A percentile compares a stretch with the other conserved stretches of the same genome.
Evolutionary conservation across 2,329 filamentous ascomycete genomes (phyloP).

Genomic region (Daldinia sp.): DNA sequence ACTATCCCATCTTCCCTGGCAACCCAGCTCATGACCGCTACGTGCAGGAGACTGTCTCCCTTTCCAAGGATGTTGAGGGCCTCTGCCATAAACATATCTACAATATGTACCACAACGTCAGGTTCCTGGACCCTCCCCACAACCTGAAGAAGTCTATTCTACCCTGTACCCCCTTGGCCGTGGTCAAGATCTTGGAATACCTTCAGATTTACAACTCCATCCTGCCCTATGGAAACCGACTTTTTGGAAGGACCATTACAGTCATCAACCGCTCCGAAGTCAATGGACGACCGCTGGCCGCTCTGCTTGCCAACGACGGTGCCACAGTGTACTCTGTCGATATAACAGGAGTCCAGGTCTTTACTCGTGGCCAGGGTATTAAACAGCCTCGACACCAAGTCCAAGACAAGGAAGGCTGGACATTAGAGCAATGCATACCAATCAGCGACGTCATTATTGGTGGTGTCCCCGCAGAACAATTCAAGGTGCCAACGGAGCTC

Average conservation of each 20-base stretch:
- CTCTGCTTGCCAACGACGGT: slow-evolving; percentile 93
- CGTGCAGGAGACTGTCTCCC: slow-evolving; percentile 90
- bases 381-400: slow-evolving; percentile 88
- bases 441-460: slow-evolving; percentile 94
- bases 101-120: slow-evolving; percentile 99
- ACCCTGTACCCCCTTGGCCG: slow-evolving; percentile 93
- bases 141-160: slow-evolving; percentile 89
- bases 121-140: slow-evolving; percentile 82
- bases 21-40: slow-evolving; percentile 91
- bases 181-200: slow-evolving; percentile 97
- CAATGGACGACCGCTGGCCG: slow-evolving; percentile 90
- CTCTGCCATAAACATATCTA: slow-evolving; percentile 93
- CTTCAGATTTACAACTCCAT: slow-evolving; percentile 97
- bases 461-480: slow-evolving; percentile 86
- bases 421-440: slow-evolving; percentile 80
- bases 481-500: slow-evolving; percentile 86
- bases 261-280: slow-evolving; percentile 97
- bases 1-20: slow-evolving; percentile 91
- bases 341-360: slow-evolving; percentile 88
- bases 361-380: slow-evolving; percentile 88
- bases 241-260: slow-evolving; percentile 93
- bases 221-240: slow-evolving; percentile 87
- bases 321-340: slow-evolving; percentile 96
- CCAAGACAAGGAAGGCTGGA: slow-evolving; percentile 81
- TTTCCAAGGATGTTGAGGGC: slow-evolving; percentile 94